Base-by-base conservation (phyloP, 179 eudicot species). In the Silene vulgaris region DNA sequence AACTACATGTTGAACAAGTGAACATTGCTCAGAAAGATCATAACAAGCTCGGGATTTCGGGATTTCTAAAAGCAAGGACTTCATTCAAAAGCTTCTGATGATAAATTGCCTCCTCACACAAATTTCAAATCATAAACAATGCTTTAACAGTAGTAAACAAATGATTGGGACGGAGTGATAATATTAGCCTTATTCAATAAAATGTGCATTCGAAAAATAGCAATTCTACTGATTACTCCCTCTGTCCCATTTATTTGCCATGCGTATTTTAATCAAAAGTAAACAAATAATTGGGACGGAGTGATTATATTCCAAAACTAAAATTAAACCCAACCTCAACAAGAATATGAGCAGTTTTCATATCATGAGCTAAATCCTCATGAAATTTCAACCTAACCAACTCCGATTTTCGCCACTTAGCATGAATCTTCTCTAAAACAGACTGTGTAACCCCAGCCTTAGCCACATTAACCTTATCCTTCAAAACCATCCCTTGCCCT, bases 341-440 rank as follows among this genome's bases (percentile, higher is more conserved):
- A 79, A 94, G 87, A 84, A 89, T 88, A 78, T 94, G 98, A 2
- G 96, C 98, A 73, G 94, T 94, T 85, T 82, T 94, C 98, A 94
- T 94, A 82, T 94, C 98, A 83, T 86, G 89, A 5, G 92, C 97
- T 78, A 94, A 83, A 20, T 82, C 85, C 80, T 94, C 98, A 40
- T 94, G 98, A 87, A 94, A 90, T 80, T 85, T 94, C 72, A 94
- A 75, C 89, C 97, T 90, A 54, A 92, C 98, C 79, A 94, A 79
- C 85, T 92, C 97, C 8, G 79, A 80, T 57, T 80, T 90, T 84
- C 91, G 88, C 98, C 98, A 94, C 81, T 86, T 88, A 11, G 85
- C 88, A 82, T 94, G 98, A 84, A 94, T 92, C 87, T 90, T 89
- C 85, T 92, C 92, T 75, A 90, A 73, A 54, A 92, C 92, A 6